Evolutionary conservation across 352 stramenopile species (phyloP).

Genomic region (Phytophthora sp.): DNA sequence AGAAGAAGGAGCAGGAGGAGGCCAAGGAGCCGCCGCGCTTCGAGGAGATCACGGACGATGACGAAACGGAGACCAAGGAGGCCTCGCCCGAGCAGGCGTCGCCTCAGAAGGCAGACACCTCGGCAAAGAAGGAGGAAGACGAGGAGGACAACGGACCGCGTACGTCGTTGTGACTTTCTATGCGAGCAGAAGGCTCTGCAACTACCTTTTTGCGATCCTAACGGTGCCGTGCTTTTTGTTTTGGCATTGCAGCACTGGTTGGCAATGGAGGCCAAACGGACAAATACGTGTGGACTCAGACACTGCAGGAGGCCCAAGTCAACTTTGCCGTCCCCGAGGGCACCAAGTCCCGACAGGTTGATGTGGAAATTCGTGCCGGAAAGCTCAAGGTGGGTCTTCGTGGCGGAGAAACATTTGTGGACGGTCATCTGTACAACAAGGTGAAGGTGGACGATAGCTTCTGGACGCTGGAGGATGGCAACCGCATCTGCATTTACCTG

Average conservation of each 20-base stretch:
- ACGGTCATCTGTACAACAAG: constrained; percentile 94
- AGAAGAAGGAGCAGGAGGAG: constrained; percentile 47
- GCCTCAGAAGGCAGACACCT: constrained; percentile 25
- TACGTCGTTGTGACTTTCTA: constrained; percentile 37
- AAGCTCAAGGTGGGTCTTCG: constrained; percentile 93
- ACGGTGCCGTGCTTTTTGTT: constrained; percentile 8
- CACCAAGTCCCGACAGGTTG: constrained; percentile 94
- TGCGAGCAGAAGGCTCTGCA: no score
- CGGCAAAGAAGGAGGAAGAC: constrained; percentile 60
- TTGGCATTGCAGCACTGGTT: constrained; percentile 60
- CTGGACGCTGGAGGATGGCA: constrained; percentile 97
- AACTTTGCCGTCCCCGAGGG: constrained; percentile 92
- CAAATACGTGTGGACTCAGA: constrained; percentile 99
- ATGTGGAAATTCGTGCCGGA: constrained; percentile 92
- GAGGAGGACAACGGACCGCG: constrained; percentile 65
- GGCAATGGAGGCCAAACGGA: constrained; percentile 94
- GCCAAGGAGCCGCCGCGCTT: constrained; percentile 59
- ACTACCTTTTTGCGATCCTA: not conserved
- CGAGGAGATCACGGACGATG: constrained; percentile 81
- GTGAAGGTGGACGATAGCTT: constrained; percentile 99
- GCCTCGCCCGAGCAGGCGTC: constrained; percentile 18
- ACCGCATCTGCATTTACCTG: constrained; percentile 93
- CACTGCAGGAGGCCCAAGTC: constrained; percentile 95
- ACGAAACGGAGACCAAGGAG: constrained; percentile 40
- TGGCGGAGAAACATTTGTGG: constrained; percentile 66